phyloP scores from a whole-genome alignment of 75 land plant genomes.

The Cryptomeria japonica region DNA sequence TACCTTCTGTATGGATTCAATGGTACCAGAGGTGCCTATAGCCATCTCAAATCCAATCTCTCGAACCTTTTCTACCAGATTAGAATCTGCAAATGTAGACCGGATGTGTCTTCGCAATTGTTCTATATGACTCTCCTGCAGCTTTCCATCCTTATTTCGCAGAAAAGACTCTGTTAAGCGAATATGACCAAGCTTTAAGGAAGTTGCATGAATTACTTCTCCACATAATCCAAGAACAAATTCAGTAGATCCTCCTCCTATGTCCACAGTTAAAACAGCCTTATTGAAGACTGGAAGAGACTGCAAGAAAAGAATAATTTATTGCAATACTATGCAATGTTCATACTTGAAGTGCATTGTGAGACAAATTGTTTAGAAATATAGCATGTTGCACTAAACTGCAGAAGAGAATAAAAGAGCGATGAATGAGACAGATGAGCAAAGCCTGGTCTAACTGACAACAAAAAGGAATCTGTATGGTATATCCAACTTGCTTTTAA shows the following conservation, averaged over 20 bases:
- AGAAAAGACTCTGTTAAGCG: conserved; percentile 42
- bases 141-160: conserved; percentile 17
- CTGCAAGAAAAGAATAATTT: not conserved
- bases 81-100: conserved; percentile 31
- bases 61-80: conserved; percentile 41
- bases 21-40: conserved; percentile 72
- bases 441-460: not conserved
- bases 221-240: conserved; percentile 54
- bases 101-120: conserved; percentile 35
- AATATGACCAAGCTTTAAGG: conserved; percentile 65
- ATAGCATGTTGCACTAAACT: not conserved
- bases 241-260: conserved; percentile 75
- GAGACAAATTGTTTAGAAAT: not conserved
- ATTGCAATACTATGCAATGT: not conserved
- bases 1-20: conserved; percentile 40
- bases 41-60: conserved; percentile 44
- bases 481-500: not conserved
- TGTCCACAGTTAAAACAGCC: conserved; percentile 47
- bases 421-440: conserved; percentile 2
- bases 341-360: not conserved
- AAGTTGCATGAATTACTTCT: conserved; percentile 32
- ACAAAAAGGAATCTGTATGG: not conserved
- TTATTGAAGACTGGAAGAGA: conserved; percentile 47
- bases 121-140: conserved; percentile 28
- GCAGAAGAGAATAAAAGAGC: not conserved